These are phyloP conservation scores for Myriangium duriaei DNA, from an alignment of 2,329 filamentous ascomycete genomes.

Conservation along the genomic window DNA sequence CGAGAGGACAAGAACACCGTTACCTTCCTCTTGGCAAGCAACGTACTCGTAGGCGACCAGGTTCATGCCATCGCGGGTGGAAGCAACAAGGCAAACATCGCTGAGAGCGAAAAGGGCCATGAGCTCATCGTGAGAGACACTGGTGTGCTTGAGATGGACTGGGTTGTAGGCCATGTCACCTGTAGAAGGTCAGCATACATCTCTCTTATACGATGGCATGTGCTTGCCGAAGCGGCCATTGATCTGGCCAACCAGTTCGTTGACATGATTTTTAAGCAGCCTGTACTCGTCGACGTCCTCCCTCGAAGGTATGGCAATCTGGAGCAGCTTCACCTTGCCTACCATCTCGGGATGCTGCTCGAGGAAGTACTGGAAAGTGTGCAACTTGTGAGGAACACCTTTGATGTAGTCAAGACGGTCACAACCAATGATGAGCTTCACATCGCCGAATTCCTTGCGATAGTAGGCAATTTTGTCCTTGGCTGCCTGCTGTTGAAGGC, in stretches of 20 bases:
- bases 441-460: slow-evolving; percentile 88
- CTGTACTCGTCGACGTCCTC: slow-evolving; percentile 98
- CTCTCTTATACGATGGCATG: no score
- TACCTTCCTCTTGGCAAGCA: slow-evolving; percentile 74
- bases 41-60: slow-evolving; percentile 82
- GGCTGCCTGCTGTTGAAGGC: slow-evolving; percentile 71
- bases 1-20: slow-evolving; percentile 82
- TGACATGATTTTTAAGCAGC: slow-evolving; percentile 86
- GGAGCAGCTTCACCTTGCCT: slow-evolving; percentile 89
- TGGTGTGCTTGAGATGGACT: slow-evolving; percentile 97
- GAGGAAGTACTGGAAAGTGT: slow-evolving; percentile 90
- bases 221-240: slow-evolving; percentile 74
- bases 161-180: slow-evolving; percentile 96
- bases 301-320: slow-evolving; percentile 87
- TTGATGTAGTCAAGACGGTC: slow-evolving; percentile 98
- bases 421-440: slow-evolving; percentile 93
- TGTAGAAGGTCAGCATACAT: no score
- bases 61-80: slow-evolving; percentile 98
- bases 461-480: slow-evolving; percentile 69
- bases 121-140: slow-evolving; percentile 85
- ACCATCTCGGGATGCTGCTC: slow-evolving; percentile 98
- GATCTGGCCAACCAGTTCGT: slow-evolving; percentile 91
- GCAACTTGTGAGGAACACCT: slow-evolving; percentile 92
- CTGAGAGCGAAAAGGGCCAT: slow-evolving; percentile 87
- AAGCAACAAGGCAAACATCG: slow-evolving; percentile 84